These are phyloP conservation scores for Dionaea muscipula DNA, from an alignment of 179 eudicot genomes.

Conservation along the genomic window DNA sequence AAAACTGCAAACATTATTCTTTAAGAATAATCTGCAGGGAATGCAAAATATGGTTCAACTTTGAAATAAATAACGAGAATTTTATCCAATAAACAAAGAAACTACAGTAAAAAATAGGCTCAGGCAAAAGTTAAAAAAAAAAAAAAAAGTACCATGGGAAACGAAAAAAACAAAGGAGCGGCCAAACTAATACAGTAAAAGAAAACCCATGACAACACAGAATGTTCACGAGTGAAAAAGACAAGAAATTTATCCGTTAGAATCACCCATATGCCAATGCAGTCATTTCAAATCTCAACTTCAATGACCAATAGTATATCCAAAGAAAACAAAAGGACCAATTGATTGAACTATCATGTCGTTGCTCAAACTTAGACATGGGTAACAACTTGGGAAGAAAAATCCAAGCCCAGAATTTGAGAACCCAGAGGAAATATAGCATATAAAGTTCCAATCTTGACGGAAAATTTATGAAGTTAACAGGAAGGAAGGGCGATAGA, in stretches of 20 bases:
- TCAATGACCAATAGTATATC: too few species aligned
- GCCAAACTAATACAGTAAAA: constrained; percentile 6
- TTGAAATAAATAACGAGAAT: neutral
- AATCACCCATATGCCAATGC: constrained; percentile 1
- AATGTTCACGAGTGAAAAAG: constrained; percentile 16
- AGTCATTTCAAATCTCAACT: neutral
- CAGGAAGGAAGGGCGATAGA: constrained; percentile 2
- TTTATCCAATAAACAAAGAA: neutral
- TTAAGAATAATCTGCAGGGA: neutral
- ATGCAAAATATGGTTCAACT: neutral
- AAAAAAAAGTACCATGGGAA: constrained; percentile 6
- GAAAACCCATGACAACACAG: neutral
- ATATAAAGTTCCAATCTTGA: neutral
- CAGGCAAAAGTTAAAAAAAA: too few species aligned
- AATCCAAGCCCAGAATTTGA: too few species aligned
- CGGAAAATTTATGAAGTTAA: neutral
- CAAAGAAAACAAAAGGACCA: too few species aligned
- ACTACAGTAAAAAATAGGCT: constrained; percentile 8
- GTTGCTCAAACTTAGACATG: too few species aligned
- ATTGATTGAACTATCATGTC: too few species aligned
- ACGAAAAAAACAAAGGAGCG: constrained; percentile 9
- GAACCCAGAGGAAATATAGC: too few species aligned
- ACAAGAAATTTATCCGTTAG: constrained; percentile 33
- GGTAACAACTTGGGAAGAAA: too few species aligned
- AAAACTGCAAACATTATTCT: neutral